Base-by-base conservation (phyloP, 495 filamentous ascomycete genomes). In the Bathelium albidoporum region DNA sequence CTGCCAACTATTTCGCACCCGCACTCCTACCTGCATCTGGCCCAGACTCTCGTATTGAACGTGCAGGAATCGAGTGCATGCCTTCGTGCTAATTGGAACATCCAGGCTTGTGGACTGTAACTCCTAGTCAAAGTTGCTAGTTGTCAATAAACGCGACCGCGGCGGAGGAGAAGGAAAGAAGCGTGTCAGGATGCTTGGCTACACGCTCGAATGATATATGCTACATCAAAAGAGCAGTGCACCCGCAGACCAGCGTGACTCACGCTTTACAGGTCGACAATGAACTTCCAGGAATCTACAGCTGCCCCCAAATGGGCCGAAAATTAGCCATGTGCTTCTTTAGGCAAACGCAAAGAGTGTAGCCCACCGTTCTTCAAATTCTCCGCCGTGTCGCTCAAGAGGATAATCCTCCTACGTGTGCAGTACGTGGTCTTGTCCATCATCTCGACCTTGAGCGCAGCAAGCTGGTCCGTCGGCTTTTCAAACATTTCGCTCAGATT, bases 381-480 rank as follows among this genome's bases (percentile, higher is more conserved):
- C 63, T 92, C 87, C 1, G 94, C 95, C 18, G 94, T 97, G 67
- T 96, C 90, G 58, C 88, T 87, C 52, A 98, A 77, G 18, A 98
- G 75, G 59, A 97, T 96, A 44, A 96, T 81, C 61, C 95, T 82
- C 44, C 94, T 83, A 73, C 92, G 93, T 70, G 87, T 95, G 78
- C 95, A 97, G 71, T 97, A 98, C 0, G 90, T 79, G 22, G 94
- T 98, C 80, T 95, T 97, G 70, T 98, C 92, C 84, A 98, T 87
- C 73, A 98, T 97, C 64, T 96, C 94, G 20, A 95, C 90, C 79
- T 96, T 97, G 62, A 95, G 80, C 20, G 85, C 82, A 12, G 89
- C 82, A 4, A 98, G 80, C 66, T 97, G 92, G 9, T 85, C 74
- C 16, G 90, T 89, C 0, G 91, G 89, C 77, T 95, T 95, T 80